Evolutionary conservation across 2,329 filamentous ascomycete genomes (phyloP), one percentile per base, ranked within the genome.

Genomic region (Fusarium acutatum): DNA sequence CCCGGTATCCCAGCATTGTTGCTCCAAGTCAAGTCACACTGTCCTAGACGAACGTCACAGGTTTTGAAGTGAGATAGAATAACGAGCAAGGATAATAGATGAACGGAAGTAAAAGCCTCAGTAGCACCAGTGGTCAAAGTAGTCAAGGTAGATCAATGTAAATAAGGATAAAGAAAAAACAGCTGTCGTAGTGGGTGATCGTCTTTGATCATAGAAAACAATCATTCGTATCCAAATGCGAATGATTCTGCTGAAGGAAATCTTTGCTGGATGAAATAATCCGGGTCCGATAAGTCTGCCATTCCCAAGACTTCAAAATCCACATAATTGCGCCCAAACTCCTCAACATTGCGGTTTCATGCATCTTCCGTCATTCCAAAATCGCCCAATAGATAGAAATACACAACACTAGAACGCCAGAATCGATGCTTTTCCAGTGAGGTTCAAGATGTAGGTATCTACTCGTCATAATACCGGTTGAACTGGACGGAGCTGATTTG

Each of bases 401-500:
- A 77, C 68, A 75, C 37, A 71, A 60, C 75, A 68, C 72, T 67
- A 59, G 43, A 77, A 78, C 75, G 73, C 76, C 76, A 60, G 38
- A 44, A 44, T 68, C 13, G 62, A 61, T 57, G 46, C 57, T 69
- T 47, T 65, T 65, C 64, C 61, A 63, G 64, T 47, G 44, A 62
- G 46, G 63, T 35, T 70, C 44, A 38, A 35, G 60, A 35, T 43
- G 32, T 60, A 35, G 47, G 26, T 69, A 44, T 69, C 66, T 73
- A 76, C 30, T 73, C 69, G 58, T 80, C 69, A 59, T 50, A 26
- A 14, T 79, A 81, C 38, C 76, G 71, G 67, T 80, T 81, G 69
- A 82, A 82, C 10, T 75, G 73, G 34, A 81, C 75, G 13, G 78
- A 69, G 9, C 74, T 78, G 32, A 79, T 72, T 52, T 80, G 75